Evolutionary conservation across 2,329 filamentous ascomycete species (phyloP), one percentile per base, ranked within the genome.

Genomic region (Sporothrix inflata): DNA sequence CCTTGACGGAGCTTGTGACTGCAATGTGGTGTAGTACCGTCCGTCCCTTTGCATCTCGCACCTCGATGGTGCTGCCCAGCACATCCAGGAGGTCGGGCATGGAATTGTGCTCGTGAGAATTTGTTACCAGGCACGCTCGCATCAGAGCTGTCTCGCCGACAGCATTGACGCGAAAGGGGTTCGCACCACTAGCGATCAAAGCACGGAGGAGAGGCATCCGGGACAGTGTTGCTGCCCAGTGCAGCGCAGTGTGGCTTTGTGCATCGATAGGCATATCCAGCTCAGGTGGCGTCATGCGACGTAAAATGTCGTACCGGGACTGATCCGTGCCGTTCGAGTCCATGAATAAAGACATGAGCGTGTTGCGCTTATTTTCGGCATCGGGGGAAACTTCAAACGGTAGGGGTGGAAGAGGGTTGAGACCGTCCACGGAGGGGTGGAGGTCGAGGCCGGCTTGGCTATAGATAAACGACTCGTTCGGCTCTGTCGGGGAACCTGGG

Each of bases 11-110:
- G 74, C 94, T 98, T 19, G 96, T 97, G 45, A 98, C 90, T 5
- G 96, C 94, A 77, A 99, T 98, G 79, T 99, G 96, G 79, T 99
- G 96, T 30, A 99, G 84, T 16, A 98, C 94, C 0, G 95, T 98
- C 49, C 96, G 88, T 9, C 94, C 94, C 80, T 94, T 94, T 60
- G 92, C 89, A 79, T 99, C 96, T 27, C 94, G 88, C 57, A 97
- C 90, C 76, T 98, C 94, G 74, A 99, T 97, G 0, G 95, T 95
- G 34, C 93, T 89, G 12, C 94, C 94, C 7, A 99, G 86, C 0
- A 97, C 89, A 76, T 98, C 95, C 0, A 99, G 86, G 1, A 98
- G 85, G 73, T 97, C 94, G 0, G 94, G 93, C 77, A 99, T 99
- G 66, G 92, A 96, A 75, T 90, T 91, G 73, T 94, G 92, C 76